phyloP scores from a whole-genome alignment of 2,329 filamentous ascomycete species.

The Diaporthe sp. region DNA sequence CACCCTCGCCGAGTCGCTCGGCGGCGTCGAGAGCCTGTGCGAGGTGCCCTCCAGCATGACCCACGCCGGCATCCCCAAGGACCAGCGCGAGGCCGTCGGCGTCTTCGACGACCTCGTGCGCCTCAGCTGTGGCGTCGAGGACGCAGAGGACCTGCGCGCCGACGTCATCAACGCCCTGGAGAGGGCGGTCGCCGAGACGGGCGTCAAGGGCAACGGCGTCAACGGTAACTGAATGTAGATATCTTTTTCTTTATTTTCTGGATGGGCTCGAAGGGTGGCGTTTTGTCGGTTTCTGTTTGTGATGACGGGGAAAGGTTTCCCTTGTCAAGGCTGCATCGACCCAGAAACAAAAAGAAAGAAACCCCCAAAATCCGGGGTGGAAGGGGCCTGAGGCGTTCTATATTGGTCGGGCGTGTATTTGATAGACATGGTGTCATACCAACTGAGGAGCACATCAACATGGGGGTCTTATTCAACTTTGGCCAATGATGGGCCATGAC shows the following conservation, averaged over 20 bases:
- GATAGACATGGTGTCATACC: conserved; percentile 32
- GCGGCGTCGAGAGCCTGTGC: conserved; percentile 91
- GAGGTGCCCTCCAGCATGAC: conserved; percentile 98
- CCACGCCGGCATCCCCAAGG: conserved; percentile 92
- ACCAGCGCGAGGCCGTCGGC: conserved; percentile 90
- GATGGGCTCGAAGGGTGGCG: not conserved
- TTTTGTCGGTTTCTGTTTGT: not conserved
- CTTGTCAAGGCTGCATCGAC: conserved; percentile 9
- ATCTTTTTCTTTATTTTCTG: not conserved
- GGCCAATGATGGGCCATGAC: conserved; percentile 5
- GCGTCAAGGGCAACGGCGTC: conserved; percentile 31
- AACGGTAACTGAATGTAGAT: conserved; percentile 13
- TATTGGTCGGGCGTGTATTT: conserved; percentile 23
- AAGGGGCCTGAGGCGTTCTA: conserved; percentile 24
- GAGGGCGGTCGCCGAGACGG: conserved; percentile 69
- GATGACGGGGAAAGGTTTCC: not conserved
- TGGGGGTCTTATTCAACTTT: not conserved
- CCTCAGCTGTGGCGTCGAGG: conserved; percentile 94
- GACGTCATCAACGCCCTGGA: conserved; percentile 88
- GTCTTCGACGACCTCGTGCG: conserved; percentile 96
- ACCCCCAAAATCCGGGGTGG: not conserved
- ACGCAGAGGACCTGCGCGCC: conserved; percentile 83
- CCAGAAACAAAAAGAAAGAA: not conserved
- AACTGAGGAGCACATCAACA: conserved; percentile 26
- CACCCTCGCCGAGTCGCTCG: conserved; percentile 89